phyloP scores from a whole-genome alignment of 805 yeast species.

The Starmerella apicola region DNA sequence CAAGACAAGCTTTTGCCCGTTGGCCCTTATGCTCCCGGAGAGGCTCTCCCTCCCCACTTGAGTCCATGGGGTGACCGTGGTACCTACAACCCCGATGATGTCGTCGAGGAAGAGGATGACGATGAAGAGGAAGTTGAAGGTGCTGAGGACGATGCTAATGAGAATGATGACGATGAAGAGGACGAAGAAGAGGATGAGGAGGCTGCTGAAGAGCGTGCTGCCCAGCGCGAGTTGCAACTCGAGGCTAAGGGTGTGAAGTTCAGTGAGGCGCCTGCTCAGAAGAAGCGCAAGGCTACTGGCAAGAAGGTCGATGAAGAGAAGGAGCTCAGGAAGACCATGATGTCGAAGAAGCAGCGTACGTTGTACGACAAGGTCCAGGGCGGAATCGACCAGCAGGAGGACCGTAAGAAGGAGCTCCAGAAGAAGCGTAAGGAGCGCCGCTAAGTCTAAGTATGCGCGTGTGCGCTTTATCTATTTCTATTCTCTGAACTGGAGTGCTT shows the following conservation, averaged over 20 bases:
- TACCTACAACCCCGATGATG: conserved; percentile 58
- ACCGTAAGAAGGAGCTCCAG: conserved; percentile 57
- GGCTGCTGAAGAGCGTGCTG: conserved; percentile 32
- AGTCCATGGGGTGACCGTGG: conserved; percentile 98
- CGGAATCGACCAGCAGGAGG: conserved; percentile 72
- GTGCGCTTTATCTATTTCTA: no score
- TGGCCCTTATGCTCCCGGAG: conserved; percentile 82
- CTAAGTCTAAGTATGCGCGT: no score
- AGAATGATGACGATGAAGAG: conserved; percentile 38
- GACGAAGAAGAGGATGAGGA: conserved; percentile 42
- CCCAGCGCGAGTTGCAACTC: conserved; percentile 70
- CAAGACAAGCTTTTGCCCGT: conserved; percentile 64
- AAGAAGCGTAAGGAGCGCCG: conserved; percentile 49
- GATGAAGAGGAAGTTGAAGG: conserved; percentile 41
- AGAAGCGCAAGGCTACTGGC: conserved; percentile 28
- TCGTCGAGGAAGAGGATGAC: conserved; percentile 34
- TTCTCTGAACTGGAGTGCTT: no score
- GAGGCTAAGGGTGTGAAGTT: conserved; percentile 81
- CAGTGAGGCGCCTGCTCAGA: conserved; percentile 39
- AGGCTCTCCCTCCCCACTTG: conserved; percentile 87
- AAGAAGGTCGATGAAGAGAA: conserved; percentile 63
- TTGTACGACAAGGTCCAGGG: conserved; percentile 90
- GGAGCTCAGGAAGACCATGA: conserved; percentile 90
- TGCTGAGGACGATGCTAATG: conserved; percentile 41
- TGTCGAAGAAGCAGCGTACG: conserved; percentile 92